These are phyloP conservation scores for Pseudogymnoascus sp. DNA, from an alignment of 2,329 filamentous ascomycete species.

Conservation along the genomic window DNA sequence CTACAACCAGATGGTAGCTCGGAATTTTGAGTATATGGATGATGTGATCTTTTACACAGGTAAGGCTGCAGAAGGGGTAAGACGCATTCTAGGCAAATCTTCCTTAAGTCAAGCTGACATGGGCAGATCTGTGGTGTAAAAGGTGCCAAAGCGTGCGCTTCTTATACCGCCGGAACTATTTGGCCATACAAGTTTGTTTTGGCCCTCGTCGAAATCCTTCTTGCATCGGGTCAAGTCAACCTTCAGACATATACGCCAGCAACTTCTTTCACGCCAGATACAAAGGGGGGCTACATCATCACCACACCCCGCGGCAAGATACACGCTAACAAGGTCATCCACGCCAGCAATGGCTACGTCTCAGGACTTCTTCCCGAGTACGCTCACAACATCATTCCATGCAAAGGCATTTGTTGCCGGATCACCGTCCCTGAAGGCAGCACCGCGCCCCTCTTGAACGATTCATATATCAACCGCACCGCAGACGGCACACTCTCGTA, in stretches of 20 bases:
- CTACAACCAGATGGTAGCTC: too few relatives aligned
- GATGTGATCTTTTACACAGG: too few relatives aligned
- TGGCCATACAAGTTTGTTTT: slow-evolving; percentile 56
- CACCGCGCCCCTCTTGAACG: slow-evolving; percentile 15
- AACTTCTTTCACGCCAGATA: too few relatives aligned
- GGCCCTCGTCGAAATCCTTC: slow-evolving; percentile 36
- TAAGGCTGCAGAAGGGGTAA: too few relatives aligned
- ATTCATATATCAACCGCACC: slow-evolving; percentile 17
- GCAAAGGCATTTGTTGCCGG: slow-evolving; percentile 41
- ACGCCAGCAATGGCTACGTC: slow-evolving; percentile 64
- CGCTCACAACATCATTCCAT: slow-evolving; percentile 53
- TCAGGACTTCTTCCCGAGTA: slow-evolving; percentile 53
- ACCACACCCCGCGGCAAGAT: slow-evolving; percentile 49
- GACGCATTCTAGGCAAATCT: too few relatives aligned
- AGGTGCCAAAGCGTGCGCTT: slow-evolving; percentile 17
- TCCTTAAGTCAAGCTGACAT: too few relatives aligned
- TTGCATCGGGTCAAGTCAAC: too few relatives aligned
- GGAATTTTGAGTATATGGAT: too few relatives aligned
- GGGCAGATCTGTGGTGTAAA: slow-evolving; percentile 21
- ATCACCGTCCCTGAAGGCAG: slow-evolving; percentile 21
- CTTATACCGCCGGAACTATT: slow-evolving; percentile 25
- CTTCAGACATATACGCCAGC: too few relatives aligned
- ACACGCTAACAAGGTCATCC: slow-evolving; percentile 46
- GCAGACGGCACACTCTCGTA: slow-evolving; percentile 18
- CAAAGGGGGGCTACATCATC: slow-evolving; percentile 22